Evolutionary conservation across 495 filamentous ascomycete genomes (phyloP).

Genomic region (Astrothelium macrocarpum): DNA sequence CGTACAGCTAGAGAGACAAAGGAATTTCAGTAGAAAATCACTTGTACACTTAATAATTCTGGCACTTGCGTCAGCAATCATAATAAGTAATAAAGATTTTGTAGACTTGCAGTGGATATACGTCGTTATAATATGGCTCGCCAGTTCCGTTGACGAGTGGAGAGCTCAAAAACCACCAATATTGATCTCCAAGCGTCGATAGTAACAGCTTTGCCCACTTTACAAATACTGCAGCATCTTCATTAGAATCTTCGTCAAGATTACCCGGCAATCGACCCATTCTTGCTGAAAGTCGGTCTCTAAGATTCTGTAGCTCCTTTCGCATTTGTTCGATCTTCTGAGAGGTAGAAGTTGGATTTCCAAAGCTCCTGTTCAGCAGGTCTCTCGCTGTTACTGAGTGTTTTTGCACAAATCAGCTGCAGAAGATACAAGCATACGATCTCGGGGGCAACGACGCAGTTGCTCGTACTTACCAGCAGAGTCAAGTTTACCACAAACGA

Average conservation of each 20-base stretch:
- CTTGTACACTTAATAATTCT: background rate
- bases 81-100: background rate
- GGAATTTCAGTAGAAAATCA: background rate
- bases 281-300: background rate
- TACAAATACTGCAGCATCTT: background rate
- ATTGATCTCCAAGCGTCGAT: background rate
- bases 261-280: background rate
- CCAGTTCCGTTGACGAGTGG: background rate
- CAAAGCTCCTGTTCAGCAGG: no score
- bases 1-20: background rate
- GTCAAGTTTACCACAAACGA: constrained; percentile 6
- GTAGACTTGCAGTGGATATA: background rate
- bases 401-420: background rate
- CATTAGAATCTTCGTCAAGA: no score
- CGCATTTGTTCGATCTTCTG: no score
- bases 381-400: no score
- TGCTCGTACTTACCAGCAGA: constrained; percentile 7
- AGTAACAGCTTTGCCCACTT: background rate
- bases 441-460: background rate
- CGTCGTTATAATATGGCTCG: background rate
- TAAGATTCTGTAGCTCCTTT: no score
- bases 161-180: background rate
- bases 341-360: no score
- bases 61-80: no score
- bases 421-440: background rate